Evolutionary conservation across 768 basidiomycete genomes (phyloP).

Genomic region (Mycena floridula): DNA sequence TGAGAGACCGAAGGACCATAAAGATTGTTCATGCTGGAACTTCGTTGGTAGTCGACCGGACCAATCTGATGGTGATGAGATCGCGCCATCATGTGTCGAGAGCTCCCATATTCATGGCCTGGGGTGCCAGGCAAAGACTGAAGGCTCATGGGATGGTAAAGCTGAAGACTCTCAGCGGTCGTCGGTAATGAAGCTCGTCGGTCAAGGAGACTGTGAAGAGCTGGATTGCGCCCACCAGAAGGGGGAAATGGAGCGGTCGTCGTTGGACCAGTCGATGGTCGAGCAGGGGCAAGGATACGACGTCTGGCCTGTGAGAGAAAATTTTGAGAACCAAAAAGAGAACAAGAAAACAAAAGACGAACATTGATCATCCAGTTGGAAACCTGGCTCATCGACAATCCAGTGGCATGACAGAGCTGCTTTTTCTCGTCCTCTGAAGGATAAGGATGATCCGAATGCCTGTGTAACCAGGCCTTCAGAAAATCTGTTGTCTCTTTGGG

Average conservation of each 20-base stretch:
- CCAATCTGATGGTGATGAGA: slow-evolving; percentile 25
- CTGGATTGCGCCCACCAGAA: slow-evolving; percentile 35
- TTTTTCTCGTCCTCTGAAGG: slow-evolving; percentile 90
- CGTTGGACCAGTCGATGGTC: slow-evolving; percentile 69
- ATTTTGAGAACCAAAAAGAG: slow-evolving; percentile 9
- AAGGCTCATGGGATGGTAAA: slow-evolving; percentile 76
- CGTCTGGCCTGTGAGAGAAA: slow-evolving; percentile 55
- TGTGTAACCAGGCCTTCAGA: slow-evolving; percentile 83
- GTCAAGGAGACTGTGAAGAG: slow-evolving; percentile 32
- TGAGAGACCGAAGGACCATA: slow-evolving; percentile 27
- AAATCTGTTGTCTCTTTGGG: slow-evolving; percentile 89
- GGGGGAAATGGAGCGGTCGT: slow-evolving; percentile 71
- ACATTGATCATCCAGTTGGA: slow-evolving; percentile 95
- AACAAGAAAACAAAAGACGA: too few relatives aligned
- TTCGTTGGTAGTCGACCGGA: slow-evolving; percentile 34
- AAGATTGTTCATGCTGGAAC: slow-evolving; percentile 11
- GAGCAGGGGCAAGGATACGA: slow-evolving; percentile 78
- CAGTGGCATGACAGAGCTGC: slow-evolving; percentile 79
- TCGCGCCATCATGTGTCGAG: slow-evolving; percentile 7
- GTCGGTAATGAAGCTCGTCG: slow-evolving; percentile 63
- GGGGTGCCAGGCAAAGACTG: slow-evolving; percentile 47
- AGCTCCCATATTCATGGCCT: slow-evolving; percentile 23
- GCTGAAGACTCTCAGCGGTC: slow-evolving; percentile 55
- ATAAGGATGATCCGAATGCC: slow-evolving; percentile 86
- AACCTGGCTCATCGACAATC: slow-evolving; percentile 83